These are phyloP conservation scores for Cyberlindnera mrakii DNA, from an alignment of 805 yeast genomes.

Conservation along the genomic window DNA sequence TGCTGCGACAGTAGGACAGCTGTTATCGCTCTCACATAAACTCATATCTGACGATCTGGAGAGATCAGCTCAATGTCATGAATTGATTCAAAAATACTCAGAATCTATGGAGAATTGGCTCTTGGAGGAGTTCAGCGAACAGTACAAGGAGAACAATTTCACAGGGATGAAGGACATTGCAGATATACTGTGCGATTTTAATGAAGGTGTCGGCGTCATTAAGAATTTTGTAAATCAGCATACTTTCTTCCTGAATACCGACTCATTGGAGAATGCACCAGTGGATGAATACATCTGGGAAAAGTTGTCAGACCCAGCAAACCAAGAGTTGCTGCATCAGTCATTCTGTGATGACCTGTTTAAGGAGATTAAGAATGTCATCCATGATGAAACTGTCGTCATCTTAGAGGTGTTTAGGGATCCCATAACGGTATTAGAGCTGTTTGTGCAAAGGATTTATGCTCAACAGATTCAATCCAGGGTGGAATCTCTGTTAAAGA, in stretches of 20 bases:
- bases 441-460: conserved; percentile 69
- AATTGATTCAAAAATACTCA: conserved; percentile 59
- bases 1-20: conserved; percentile 62
- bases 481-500: conserved; percentile 51
- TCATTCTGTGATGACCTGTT: conserved; percentile 46
- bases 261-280: conserved; percentile 21
- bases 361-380: conserved; percentile 49
- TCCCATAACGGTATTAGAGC: conserved; percentile 57
- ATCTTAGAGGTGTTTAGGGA: conserved; percentile 69
- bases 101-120: conserved; percentile 70
- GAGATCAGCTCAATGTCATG: conserved; percentile 30
- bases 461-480: conserved; percentile 62
- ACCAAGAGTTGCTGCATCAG: conserved; percentile 43
- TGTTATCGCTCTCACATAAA: conserved; percentile 59
- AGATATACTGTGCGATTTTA: conserved; percentile 66
- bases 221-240: conserved; percentile 79
- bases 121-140: conserved; percentile 62
- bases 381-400: conserved; percentile 66
- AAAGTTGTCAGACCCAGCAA: conserved; percentile 52
- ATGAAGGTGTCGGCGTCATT: conserved; percentile 79
- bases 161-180: conserved; percentile 73
- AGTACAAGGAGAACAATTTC: conserved; percentile 65
- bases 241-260: conserved; percentile 48
- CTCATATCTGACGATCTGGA: conserved; percentile 50
- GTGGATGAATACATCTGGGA: conserved; percentile 52